Base-by-base conservation (phyloP, 129 eudicot genomes). In the Solidago caesia region DNA sequence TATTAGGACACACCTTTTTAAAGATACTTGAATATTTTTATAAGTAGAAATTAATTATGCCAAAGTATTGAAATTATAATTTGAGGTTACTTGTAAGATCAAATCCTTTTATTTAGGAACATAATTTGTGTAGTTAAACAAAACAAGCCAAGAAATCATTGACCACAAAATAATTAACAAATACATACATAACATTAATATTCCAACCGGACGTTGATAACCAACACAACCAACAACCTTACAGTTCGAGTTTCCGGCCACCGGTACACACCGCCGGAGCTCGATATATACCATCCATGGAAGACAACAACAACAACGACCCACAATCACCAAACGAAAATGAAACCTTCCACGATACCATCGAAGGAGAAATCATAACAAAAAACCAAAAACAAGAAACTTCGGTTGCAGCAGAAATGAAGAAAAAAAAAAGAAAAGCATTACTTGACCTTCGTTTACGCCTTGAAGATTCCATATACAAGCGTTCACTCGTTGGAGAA, bases 381-480 rank as follows among this genome's bases (percentile, higher is more conserved):
- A 70, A 25, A 65, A 62, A 67, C 39, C 6, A 63, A 3, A 52
- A 66, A 14, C 81, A 72, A 8, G 77, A 81, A 57, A 62, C 53
- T 4, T 33, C 72, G 2, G 56, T 67, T 42, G 66, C 74, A 0
- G 25, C 69, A 57, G 87, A 83, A 46, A 49, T 78, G 60, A 87
- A 75, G 44, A 67, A 43, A 6, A 75, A 85, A 15, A 77, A 84
- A 71, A 72, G 71, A 15, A 87, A 84, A 52, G 81, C 83, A 14
- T 69, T 93, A 52, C 44, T 39, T 14, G 89, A 90, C 2, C 84
- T 93, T 72, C 82, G 92, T 2, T 68, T 80, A 59, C 71, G 60
- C 26, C 83, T 93, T 4, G 92, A 90, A 73, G 91, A 90, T 53
- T 86, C 98, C 8, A 82, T 93, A 44, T 61, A 57, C 39, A 79